Evolutionary conservation across 257 asterid genomes (phyloP), one percentile per base, ranked within the genome.

Genomic region (Datura wrightii): DNA sequence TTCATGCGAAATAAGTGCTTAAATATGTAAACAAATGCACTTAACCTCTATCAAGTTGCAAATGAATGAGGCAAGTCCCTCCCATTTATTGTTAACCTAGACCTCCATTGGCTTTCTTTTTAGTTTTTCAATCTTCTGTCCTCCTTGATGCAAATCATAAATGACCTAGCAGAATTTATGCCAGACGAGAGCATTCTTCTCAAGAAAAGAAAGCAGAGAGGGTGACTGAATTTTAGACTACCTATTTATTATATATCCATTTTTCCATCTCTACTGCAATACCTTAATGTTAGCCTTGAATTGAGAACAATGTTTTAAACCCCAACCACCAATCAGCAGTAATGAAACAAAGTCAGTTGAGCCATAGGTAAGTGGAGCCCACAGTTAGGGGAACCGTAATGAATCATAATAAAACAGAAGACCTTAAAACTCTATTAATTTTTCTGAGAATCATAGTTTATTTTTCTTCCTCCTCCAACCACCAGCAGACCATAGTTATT

Each of bases 241-340:
- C 31, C 42, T 63, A 63, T 67, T 65, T 67, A 67, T 67, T 67
- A 67, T 67, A 67, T 37, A 67, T 67, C 76, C 48, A 36, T 67
- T 67, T 67, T 67, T 67, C 76, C 13, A 67, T 67, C 76, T 37
- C 24, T 36, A 67, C 15, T 15, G 5, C 24, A 67, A 37, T 67
- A 67, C 50, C 24, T 67, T 36, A 66, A 66, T 24, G 37, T 67
- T 67, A 67, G 13, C 50, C 46, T 67, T 67, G n/a, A 39, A 67
- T 67, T 67, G 50, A 7, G 50, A 67, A 67, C 76, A 67, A 24
- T 67, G 76, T 66, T 66, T 36, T 66, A 41, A 66, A 66, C 6
- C 46, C 74, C 74, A 69, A 24, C 31, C 31, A 16, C 15, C 53
- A 39, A 41, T 10, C 31, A 69, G 79, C 79, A 69, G 34, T 16